phyloP scores from a whole-genome alignment of 768 basidiomycete genomes.

The Mycena filopes region DNA sequence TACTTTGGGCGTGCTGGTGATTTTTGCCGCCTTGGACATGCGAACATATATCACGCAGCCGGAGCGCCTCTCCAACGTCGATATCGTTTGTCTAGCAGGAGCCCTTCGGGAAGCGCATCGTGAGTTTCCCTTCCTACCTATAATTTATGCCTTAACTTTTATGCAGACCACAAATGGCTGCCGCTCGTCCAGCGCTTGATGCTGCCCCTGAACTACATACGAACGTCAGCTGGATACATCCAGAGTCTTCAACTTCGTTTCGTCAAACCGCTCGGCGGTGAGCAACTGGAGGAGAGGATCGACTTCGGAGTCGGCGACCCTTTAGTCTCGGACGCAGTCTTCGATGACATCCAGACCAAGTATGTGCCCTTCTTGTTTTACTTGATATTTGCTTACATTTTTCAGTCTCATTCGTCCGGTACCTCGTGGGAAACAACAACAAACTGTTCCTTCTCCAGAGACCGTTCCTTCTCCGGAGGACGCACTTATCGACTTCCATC shows the following conservation, averaged over 20 bases:
- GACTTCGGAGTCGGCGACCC: not conserved
- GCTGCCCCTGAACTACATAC: conserved; percentile 1
- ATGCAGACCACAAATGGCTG: not conserved
- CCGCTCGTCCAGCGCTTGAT: not conserved
- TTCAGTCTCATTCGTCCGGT: not conserved
- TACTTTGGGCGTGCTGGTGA: not conserved
- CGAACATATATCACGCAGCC: not conserved
- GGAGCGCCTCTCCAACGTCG: not conserved
- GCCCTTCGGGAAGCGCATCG: not conserved
- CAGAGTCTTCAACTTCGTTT: not conserved
- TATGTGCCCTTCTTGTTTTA: not conserved
- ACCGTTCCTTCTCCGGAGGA: too few relatives aligned
- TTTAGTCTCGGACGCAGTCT: not conserved
- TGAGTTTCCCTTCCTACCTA: not conserved
- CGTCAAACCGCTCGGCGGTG: not conserved
- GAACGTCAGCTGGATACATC: not conserved
- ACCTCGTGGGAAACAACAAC: too few relatives aligned
- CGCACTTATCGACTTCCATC: too few relatives aligned
- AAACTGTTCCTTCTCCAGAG: too few relatives aligned
- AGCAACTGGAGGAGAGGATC: not conserved
- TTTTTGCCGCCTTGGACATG: not conserved
- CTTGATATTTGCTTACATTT: not conserved
- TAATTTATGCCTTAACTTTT: too few relatives aligned
- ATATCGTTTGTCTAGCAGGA: not conserved
- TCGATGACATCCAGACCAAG: not conserved